Evolutionary conservation across 768 basidiomycete species (phyloP), one percentile per base, ranked within the genome.

Genomic region (Boletus subcaerulescens): DNA sequence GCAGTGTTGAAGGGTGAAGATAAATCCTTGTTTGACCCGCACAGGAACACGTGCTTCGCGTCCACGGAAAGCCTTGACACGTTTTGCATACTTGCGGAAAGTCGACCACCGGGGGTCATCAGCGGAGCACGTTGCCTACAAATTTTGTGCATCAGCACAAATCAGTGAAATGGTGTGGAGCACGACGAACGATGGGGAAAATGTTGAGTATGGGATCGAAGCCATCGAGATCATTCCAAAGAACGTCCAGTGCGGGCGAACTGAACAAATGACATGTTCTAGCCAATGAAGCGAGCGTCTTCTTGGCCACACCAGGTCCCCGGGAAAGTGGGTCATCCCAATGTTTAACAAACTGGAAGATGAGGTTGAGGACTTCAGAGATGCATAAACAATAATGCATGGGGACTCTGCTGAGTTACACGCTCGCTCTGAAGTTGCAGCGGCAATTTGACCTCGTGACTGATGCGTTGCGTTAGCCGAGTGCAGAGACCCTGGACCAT

Each of bases 301-400:
- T 58, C 43, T 33, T 50, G 38, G 41, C 17, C 1, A 5, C n/a
- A 24, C 12, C 49, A 18, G 41, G 32, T 20, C 20, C 40, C 2
- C n/a, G 29, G 15, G 33, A 22, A n/a, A 15, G 11, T 8, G 31
- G 47, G 11, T 44, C 45, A 18, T 59, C 57, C 13, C 15, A n/a
- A 18, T n/a, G 29, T 32, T 14, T 9, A 8, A 44, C 32, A 29
- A 26, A 50, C 10, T 53, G 12, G 32, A 61, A 48, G 52, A 53
- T 39, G 44, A 54, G 45, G n/a, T 0, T 4, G n/a, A 62, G 48
- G 5, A 61, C n/a, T n/a, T 61, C 60, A 22, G 51, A 46, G 38
- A 62, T 44, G 32, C 7, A 31, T 17, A 61, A 45, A 58, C 48
- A 62, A 20, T 38, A 45, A 31, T 62, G 92, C 14, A 76, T 97